These are phyloP conservation scores for Candida awuae DNA, from an alignment of 805 yeast species.

Conservation along the genomic window DNA sequence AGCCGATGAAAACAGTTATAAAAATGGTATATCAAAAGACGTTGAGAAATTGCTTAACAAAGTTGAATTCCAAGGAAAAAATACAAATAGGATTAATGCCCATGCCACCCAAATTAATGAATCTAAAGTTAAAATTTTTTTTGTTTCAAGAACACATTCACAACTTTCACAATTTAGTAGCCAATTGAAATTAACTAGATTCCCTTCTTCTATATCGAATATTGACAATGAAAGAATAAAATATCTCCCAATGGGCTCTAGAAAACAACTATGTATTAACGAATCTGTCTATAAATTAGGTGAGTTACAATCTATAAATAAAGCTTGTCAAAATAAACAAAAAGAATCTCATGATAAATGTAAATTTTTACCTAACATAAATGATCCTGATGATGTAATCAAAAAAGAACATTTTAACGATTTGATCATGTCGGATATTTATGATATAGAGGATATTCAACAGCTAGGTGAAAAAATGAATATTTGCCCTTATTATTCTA, in stretches of 20 bases:
- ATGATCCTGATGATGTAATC: slow-evolving; percentile 26
- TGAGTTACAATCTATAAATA: slow-evolving; percentile 56
- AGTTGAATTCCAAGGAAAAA: slow-evolving; percentile 29
- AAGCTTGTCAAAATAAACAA: slow-evolving; percentile 70
- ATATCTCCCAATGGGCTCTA: slow-evolving; percentile 68
- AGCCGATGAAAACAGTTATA: slow-evolving; percentile 22
- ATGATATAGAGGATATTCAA: slow-evolving; percentile 75
- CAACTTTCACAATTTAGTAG: slow-evolving; percentile 74
- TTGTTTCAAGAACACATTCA: slow-evolving; percentile 85
- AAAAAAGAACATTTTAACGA: slow-evolving; percentile 42
- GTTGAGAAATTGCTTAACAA: slow-evolving; percentile 40
- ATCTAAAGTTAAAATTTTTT: slow-evolving; percentile 46
- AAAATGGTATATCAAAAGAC: slow-evolving; percentile 33
- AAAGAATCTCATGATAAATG: slow-evolving; percentile 34
- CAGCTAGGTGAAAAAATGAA: slow-evolving; percentile 46
- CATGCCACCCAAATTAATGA: slow-evolving; percentile 16
- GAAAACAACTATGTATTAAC: slow-evolving; percentile 79
- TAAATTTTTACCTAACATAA: slow-evolving; percentile 32
- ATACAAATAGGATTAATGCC: slow-evolving; percentile 1
- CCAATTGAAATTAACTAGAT: slow-evolving; percentile 55
- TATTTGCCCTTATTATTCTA: slow-evolving; percentile 79
- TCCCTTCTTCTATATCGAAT: slow-evolving; percentile 50
- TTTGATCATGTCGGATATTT: slow-evolving; percentile 44
- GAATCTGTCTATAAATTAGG: slow-evolving; percentile 44
- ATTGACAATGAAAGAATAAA: slow-evolving; percentile 45